A percentile compares a stretch with the other conserved stretches of the same genome.
These are phyloP conservation scores for Kalanchoe fedtschenkoi DNA, from an alignment of 164 flowering plant species.

Conservation along the genomic window DNA sequence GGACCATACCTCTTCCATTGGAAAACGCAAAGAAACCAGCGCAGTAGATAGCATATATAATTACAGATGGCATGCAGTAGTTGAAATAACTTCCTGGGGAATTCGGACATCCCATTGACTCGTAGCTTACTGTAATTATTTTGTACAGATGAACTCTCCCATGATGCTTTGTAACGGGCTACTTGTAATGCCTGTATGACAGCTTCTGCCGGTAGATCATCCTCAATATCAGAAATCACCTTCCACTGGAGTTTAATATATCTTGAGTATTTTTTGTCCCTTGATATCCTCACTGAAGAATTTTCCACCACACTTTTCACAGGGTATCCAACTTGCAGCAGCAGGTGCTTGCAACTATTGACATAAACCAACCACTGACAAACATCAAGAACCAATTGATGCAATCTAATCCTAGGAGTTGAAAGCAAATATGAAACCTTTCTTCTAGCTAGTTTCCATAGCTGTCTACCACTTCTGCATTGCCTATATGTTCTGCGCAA, in stretches of 20 bases:
- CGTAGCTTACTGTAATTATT: constrained; percentile 11
- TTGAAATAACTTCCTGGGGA: constrained; percentile 19
- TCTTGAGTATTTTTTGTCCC: constrained; percentile 21
- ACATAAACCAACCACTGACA: constrained; percentile 51
- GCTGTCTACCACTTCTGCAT: constrained; percentile 53
- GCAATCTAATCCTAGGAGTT: constrained; percentile 29
- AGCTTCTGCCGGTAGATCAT: constrained; percentile 50
- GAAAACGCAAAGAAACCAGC: constrained; percentile 14
- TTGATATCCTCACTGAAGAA: constrained; percentile 23
- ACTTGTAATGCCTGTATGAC: constrained; percentile 59
- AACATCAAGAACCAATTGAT: constrained; percentile 26
- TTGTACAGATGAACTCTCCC: constrained; percentile 14
- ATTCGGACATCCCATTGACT: constrained; percentile 3
- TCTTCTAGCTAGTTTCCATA: constrained; percentile 61
- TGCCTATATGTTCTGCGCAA: constrained; percentile 22
- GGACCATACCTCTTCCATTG: constrained; percentile 10
- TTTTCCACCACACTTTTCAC: constrained; percentile 17
- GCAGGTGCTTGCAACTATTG: constrained; percentile 41
- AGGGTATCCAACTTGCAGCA: constrained; percentile 43
- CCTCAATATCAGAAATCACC: constrained; percentile 41
- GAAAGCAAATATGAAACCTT: constrained; percentile 26
- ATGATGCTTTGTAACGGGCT: constrained; percentile 46
- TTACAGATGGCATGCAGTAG: constrained; percentile 26
- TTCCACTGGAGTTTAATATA: constrained; percentile 35
- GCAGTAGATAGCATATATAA: constrained; percentile 16